Evolutionary conservation across 1,139 yeast species (phyloP), one percentile per base, ranked within the genome.

Genomic region (Kluyveromyces sp.): DNA sequence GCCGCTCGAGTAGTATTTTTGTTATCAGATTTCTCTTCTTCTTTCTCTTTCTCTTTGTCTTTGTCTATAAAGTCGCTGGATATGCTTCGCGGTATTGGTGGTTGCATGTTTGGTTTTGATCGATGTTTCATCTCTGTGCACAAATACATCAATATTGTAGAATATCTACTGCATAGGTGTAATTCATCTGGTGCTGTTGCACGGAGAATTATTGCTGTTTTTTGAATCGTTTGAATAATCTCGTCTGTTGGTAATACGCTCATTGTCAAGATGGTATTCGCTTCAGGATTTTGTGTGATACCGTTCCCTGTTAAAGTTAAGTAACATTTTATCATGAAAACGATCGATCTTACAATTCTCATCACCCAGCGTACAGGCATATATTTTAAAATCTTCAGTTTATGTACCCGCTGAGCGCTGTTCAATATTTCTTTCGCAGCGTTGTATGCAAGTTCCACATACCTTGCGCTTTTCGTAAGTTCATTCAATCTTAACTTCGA

Each of bases 291-390:
- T 15, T 60, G 51, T n/a, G 58, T 50, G 32, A 49, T 50, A 15
- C 47, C 48, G 49, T 39, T 55, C 49, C 79, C 79, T 0, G 86
- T 79, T 38, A 83, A 71, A 0, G 89, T 81, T 46, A 84, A 66
- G 57, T 84, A 83, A 59, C 95, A 85, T 62, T 89, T 89, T 7
- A 90, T 95, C 47, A 90, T 76, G 61, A 89, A 90, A 2, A 96
- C 94, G 4, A 88, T 90, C 0, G 96, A 89, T 56, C 94, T 77
- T n/a, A 90, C 90, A 34, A 88, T 80, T 49, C 96, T 72, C 1
- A 89, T 84, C 4, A 85, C 81, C 96, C 96, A 89, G 52, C 96
- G 71, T 10, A 88, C 90, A 0, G 97, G 96, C 80, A 90, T 87
- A 59, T 76, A 84, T 50, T 81, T 71, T 45, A 87, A 68, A 70